Base-by-base conservation (phyloP, 2,329 filamentous ascomycete species). In the Aspergillus cejpii region DNA sequence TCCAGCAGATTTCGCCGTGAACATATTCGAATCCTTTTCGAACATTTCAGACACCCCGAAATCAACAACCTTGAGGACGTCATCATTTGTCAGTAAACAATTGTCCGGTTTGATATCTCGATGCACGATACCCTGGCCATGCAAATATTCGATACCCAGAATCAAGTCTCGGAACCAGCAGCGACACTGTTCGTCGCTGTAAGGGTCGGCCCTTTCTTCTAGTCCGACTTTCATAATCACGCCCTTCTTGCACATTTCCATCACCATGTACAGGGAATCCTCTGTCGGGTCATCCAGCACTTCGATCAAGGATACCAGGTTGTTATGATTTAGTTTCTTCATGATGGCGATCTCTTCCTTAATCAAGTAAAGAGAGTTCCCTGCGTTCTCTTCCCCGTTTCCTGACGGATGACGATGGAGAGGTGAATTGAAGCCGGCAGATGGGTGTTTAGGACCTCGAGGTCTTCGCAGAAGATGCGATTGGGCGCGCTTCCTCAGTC, bases 1-100 rank as follows among this genome's bases (percentile, higher is more conserved):
- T 1, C 92, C 92, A 8, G 90, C 90, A 3, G 89, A 91, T 68
- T 97, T 98, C 47, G 85, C 83, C 0, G 88, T 95, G 63, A 81
- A 83, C 92, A 97, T 97, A 37, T 87, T 78, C 1, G 78, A 80
- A 45, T 85, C 75, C 64, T 94, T 95, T 61, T 91, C 85, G 56
- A 98, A 98, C 83, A 98, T 96, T 63, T 98, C 91, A 1, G 91
- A 97, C 6, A 97, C 92, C n/a, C 92, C 92, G 74, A 98, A 98
- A 66, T 97, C 92, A 41, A 94, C 89, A 53, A 98, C 85, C 65
- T 97, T 98, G 41, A 98, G 78, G n/a, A 95, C 82, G 58, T 97
- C 85, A 44, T 96, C 90, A 27, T 84, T 79, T 0, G 89, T 95
- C 29, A 98, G 73, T 6, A 98, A 77, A 42, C 94, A 84, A 57